Percentiles rank a stretch among this genome's conserved stretches.
Evolutionary conservation across 1,284 basidiomycete species (phyloP).

Genomic region (Peniophora sp.): DNA sequence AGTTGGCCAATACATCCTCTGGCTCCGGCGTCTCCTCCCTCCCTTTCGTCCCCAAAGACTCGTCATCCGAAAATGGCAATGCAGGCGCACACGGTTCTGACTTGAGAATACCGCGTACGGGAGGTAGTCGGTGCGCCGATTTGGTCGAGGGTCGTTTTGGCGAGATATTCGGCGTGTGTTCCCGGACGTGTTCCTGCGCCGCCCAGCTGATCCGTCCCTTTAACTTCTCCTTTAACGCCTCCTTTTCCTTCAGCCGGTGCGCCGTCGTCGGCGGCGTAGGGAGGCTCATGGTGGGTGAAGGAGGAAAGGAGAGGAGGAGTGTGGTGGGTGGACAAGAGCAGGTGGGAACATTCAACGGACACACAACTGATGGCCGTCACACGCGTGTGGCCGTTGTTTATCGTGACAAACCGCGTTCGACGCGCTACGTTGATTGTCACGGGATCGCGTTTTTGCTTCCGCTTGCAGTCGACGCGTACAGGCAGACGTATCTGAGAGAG

Average conservation of each 20-base stretch:
- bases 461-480: too few relatives aligned
- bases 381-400: too few relatives aligned
- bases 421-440: too few relatives aligned
- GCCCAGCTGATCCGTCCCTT: too few relatives aligned
- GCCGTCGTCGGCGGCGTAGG: conserved; percentile 10
- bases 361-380: too few relatives aligned
- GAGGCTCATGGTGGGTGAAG: conserved; percentile 8
- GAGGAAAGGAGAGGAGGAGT: neutral
- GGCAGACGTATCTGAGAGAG: too few relatives aligned
- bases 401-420: too few relatives aligned
- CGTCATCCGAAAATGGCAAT: conserved; percentile 30
- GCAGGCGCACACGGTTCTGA: conserved; percentile 27
- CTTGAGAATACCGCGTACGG: conserved; percentile 61
- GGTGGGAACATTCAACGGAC: neutral
- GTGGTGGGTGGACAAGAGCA: neutral
- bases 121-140: conserved; percentile 27
- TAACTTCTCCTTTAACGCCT: neutral
- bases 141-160: conserved; percentile 5
- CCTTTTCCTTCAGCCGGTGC: conserved; percentile 7
- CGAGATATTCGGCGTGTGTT: conserved; percentile 9
- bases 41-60: conserved; percentile 8
- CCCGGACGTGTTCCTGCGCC: neutral
- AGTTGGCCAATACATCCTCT: conserved; percentile 51
- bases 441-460: too few relatives aligned
- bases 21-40: conserved; percentile 69